Base-by-base conservation (phyloP, 352 stramenopile species). In the Ophiocytium majus region DNA sequence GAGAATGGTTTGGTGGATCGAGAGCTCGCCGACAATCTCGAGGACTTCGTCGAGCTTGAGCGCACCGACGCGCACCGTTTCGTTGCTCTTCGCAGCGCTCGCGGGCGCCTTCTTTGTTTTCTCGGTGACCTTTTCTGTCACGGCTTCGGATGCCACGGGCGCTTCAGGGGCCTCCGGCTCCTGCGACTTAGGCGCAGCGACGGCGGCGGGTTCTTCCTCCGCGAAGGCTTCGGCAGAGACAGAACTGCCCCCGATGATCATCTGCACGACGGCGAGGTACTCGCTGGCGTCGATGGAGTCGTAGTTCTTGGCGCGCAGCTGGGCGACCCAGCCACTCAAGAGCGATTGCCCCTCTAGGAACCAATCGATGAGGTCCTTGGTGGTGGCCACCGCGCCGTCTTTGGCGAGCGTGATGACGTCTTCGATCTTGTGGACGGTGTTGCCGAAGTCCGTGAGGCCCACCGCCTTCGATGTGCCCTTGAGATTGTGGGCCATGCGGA, bases 401-500 rank as follows among this genome's bases (percentile, higher is more conserved):
- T 28, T 23, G 28, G 28, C 23, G 23, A 28, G 19, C 23, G 57
- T 71, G 57, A 71, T 71, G 57, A 71, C 19, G 57, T 71, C 57
- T 71, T 71, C 57, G 19, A 71, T 28, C 28, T 71, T 71, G 28
- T 71, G 57, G 57, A 71, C 28, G 28, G 28, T 23, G 19, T 71
- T 28, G 28, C 57, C 57, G 28, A 23, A 71, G 19, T 23, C 28
- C 19, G 19, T 71, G 28, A 71, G 57, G 28, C 57, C 57, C 23
- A 23, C 23, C 19, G 19, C 23, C 28, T 71, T 71, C 23, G 57
- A 71, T 71, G 57, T 23, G 57, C 57, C 57, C 28, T 71, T 71
- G 23, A 71, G 28, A 71, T 71, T 71, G 28, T 71, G 57, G 57
- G 57, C 57, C 57, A 71, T 71, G 23, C 57, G 23, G 57, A 71